phyloP scores from a whole-genome alignment of 768 basidiomycete species.

The Floccularia luteovirens region DNA sequence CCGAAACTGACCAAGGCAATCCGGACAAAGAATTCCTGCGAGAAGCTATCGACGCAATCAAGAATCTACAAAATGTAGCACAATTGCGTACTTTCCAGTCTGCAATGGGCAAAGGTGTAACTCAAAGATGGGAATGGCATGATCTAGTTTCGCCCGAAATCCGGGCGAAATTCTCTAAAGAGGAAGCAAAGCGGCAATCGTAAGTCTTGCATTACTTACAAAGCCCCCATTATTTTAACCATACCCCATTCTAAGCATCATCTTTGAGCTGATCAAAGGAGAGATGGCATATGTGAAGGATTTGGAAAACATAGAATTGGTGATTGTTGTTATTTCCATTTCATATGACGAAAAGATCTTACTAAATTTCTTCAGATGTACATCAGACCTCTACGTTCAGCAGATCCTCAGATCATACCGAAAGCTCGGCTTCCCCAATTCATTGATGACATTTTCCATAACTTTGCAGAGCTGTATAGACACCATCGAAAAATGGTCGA shows the following conservation, averaged over 20 bases:
- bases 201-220: constrained; percentile 36
- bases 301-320: constrained; percentile 76
- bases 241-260: too few species aligned
- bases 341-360: not conserved
- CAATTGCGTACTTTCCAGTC: constrained; percentile 87
- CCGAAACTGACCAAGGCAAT: constrained; percentile 75
- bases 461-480: constrained; percentile 65
- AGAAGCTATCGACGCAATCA: constrained; percentile 83
- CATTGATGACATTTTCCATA: constrained; percentile 85
- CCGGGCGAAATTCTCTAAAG: constrained; percentile 52
- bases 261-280: constrained; percentile 92
- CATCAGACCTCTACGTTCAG: constrained; percentile 61
- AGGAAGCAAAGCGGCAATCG: constrained; percentile 81
- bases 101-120: constrained; percentile 76
- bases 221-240: too few species aligned
- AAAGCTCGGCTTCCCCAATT: constrained; percentile 67
- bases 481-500: constrained; percentile 76
- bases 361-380: constrained; percentile 53
- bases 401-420: constrained; percentile 74
- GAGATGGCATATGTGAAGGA: constrained; percentile 95
- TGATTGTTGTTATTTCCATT: constrained; percentile 24
- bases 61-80: constrained; percentile 71
- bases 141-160: constrained; percentile 72
- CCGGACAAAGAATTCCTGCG: constrained; percentile 75
- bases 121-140: constrained; percentile 86